Percentiles rank a stretch among this genome's conserved stretches.
phyloP scores from a whole-genome alignment of 2,329 filamentous ascomycete species.

The Shiraia sp. region DNA sequence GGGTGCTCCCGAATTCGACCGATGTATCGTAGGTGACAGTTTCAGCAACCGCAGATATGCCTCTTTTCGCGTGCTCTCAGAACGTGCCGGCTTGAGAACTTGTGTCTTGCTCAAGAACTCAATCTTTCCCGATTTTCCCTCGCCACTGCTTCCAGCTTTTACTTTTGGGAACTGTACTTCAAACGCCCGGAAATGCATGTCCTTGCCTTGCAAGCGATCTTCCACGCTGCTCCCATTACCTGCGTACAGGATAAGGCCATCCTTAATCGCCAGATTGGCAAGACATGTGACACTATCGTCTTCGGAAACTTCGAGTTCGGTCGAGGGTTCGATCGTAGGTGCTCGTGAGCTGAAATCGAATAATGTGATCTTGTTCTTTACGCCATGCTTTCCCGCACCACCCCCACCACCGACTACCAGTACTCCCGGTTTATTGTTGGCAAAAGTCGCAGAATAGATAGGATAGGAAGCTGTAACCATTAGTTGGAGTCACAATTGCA shows the following conservation, averaged over 20 bases:
- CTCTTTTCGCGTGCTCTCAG: constrained; percentile 53
- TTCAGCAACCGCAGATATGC: constrained; percentile 63
- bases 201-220: constrained; percentile 74
- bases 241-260: constrained; percentile 63
- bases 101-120: constrained; percentile 55
- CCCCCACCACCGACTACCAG: constrained; percentile 85
- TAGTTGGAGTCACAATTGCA: background rate
- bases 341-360: constrained; percentile 72
- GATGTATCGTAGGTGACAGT: constrained; percentile 57
- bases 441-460: constrained; percentile 85
- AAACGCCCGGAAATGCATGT: constrained; percentile 82
- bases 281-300: constrained; percentile 90
- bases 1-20: constrained; percentile 49
- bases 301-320: constrained; percentile 78
- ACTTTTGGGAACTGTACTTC: constrained; percentile 60
- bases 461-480: constrained; percentile 61
- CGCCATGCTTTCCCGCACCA: constrained; percentile 65
- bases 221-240: constrained; percentile 76
- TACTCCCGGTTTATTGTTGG: constrained; percentile 71
- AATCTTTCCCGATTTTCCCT: constrained; percentile 42
- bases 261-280: constrained; percentile 65
- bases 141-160: constrained; percentile 41
- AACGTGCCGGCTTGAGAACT: constrained; percentile 52
- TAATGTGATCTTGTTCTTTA: constrained; percentile 78
- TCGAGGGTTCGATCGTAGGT: constrained; percentile 60